phyloP scores from a whole-genome alignment of 2,329 filamentous ascomycete genomes.

The Fusarium sp. region DNA sequence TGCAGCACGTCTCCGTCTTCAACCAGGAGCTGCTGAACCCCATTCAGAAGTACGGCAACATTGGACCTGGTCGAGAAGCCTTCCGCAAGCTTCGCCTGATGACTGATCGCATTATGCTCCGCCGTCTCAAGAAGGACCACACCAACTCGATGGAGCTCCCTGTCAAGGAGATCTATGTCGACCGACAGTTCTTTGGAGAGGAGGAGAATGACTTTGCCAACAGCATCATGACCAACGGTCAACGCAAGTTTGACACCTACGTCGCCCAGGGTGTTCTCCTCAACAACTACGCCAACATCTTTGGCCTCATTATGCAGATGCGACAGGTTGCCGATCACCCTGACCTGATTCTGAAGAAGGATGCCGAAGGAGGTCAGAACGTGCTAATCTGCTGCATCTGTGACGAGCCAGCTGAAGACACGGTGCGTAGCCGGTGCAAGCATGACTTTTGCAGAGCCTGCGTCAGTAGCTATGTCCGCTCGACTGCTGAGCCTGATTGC shows the following conservation, averaged over 20 bases:
- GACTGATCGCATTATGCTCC: slow-evolving; percentile 93
- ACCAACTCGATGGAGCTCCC: slow-evolving; percentile 95
- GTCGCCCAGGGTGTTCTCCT: slow-evolving; percentile 92
- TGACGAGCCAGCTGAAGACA: slow-evolving; percentile 94
- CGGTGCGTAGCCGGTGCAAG: slow-evolving; percentile 87
- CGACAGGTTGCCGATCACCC: slow-evolving; percentile 96
- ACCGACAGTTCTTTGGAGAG: slow-evolving; percentile 95
- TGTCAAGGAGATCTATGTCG: slow-evolving; percentile 89
- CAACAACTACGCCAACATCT: slow-evolving; percentile 99
- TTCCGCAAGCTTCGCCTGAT: slow-evolving; percentile 85
- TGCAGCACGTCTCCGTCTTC: slow-evolving; percentile 69
- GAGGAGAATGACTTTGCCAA: slow-evolving; percentile 94
- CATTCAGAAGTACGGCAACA: slow-evolving; percentile 68
- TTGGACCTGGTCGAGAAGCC: slow-evolving; percentile 69
- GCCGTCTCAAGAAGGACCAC: slow-evolving; percentile 91
- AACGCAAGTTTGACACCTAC: slow-evolving; percentile 92
- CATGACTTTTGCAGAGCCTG: slow-evolving; percentile 70
- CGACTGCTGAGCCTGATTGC: slow-evolving; percentile 79
- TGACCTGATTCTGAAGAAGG: slow-evolving; percentile 89
- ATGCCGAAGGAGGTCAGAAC: slow-evolving; percentile 85
- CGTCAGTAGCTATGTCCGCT: slow-evolving; percentile 67
- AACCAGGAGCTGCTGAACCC: slow-evolving; percentile 95
- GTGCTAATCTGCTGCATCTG: slow-evolving; percentile 92
- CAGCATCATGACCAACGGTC: slow-evolving; percentile 92
- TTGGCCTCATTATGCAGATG: slow-evolving; percentile 99